A percentile compares a stretch with the other conserved stretches of the same genome.
phyloP scores from a whole-genome alignment of 2,329 filamentous ascomycete species.

The Beauveria caledonica region DNA sequence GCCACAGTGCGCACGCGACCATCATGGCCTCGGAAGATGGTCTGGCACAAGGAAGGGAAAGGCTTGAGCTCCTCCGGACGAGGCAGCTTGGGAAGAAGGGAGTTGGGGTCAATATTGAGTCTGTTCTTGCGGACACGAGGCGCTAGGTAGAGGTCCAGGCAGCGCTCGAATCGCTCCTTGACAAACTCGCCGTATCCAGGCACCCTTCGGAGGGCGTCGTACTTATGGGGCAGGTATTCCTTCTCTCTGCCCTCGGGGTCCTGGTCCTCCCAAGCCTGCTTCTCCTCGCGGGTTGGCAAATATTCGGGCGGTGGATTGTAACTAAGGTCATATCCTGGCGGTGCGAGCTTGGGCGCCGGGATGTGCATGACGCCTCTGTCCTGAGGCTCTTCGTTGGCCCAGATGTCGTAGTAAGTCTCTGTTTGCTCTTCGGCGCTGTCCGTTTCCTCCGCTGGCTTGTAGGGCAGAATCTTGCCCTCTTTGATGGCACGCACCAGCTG shows the following conservation, averaged over 20 bases:
- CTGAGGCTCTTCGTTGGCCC: constrained; percentile 82
- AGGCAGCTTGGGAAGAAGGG: constrained; percentile 84
- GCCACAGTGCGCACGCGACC: constrained; percentile 78
- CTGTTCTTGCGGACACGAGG: constrained; percentile 87
- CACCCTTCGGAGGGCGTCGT: constrained; percentile 78
- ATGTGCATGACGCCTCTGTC: constrained; percentile 89
- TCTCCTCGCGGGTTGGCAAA: constrained; percentile 77
- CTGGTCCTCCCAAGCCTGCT: constrained; percentile 70
- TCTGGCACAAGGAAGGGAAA: constrained; percentile 85
- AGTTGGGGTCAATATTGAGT: constrained; percentile 93
- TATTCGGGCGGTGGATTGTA: constrained; percentile 97
- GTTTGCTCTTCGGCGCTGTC: constrained; percentile 65
- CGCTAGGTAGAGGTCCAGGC: constrained; percentile 89
- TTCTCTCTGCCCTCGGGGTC: constrained; percentile 89
- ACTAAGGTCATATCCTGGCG: constrained; percentile 89
- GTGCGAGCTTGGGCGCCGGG: constrained; percentile 84
- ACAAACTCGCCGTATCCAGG: constrained; percentile 85
- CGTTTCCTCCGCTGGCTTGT: constrained; percentile 62
- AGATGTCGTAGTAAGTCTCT: constrained; percentile 76
- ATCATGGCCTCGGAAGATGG: constrained; percentile 79
- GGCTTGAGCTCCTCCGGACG: constrained; percentile 89
- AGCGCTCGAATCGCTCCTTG: constrained; percentile 94
- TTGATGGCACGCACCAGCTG: constrained; percentile 94
- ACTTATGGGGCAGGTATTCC: constrained; percentile 77
- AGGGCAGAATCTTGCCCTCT: constrained; percentile 88